These are phyloP conservation scores for Hypoxylon sp. DNA, from an alignment of 2,329 filamentous ascomycete genomes.

Conservation along the genomic window DNA sequence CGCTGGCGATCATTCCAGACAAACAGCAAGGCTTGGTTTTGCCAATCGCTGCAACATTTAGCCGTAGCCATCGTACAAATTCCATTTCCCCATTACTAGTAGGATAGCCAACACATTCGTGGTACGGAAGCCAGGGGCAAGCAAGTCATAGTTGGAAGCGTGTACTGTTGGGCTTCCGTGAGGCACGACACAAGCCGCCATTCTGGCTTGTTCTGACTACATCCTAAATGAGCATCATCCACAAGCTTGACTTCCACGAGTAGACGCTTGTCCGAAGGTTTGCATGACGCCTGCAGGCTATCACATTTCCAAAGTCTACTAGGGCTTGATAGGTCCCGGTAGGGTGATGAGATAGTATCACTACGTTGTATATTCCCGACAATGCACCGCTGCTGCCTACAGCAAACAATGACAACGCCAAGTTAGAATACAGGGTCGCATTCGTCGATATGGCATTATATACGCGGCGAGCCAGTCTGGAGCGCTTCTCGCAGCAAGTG, in stretches of 20 bases:
- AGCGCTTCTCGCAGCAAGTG: not conserved
- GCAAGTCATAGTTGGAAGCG: not conserved
- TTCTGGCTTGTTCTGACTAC: not conserved
- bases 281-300: not conserved
- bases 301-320: not conserved
- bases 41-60: not conserved
- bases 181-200: not conserved
- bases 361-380: not conserved
- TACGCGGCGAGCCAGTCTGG: not conserved
- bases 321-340: not conserved
- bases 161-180: not conserved
- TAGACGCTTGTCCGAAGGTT: not conserved
- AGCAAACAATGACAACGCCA: not conserved
- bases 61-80: constrained; percentile 9
- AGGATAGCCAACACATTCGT: constrained; percentile 19
- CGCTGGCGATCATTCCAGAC: constrained; percentile 1
- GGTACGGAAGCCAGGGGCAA: not conserved
- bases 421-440: not conserved
- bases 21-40: not conserved
- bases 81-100: not conserved
- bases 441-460: not conserved
- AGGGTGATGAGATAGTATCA: not conserved
- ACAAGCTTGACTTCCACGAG: not conserved
- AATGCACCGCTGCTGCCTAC: not conserved
- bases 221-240: not conserved